These are phyloP conservation scores for Infundibulicybe gibba DNA, from an alignment of 768 basidiomycete genomes.

Conservation along the genomic window DNA sequence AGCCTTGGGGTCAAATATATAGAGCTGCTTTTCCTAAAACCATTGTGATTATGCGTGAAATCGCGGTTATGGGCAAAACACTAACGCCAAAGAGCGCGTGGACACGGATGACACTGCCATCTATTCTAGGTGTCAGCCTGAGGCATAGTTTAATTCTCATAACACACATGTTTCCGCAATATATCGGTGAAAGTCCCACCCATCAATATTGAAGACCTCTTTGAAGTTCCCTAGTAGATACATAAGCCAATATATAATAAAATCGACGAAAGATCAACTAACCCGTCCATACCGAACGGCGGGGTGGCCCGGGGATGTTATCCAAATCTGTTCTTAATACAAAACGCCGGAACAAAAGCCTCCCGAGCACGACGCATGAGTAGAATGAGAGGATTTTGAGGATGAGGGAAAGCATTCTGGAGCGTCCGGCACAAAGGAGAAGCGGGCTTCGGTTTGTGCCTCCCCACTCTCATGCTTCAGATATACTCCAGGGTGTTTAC, in stretches of 20 bases:
- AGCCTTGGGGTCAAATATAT: slow-evolving; percentile 41
- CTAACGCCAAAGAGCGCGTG: slow-evolving; percentile 31
- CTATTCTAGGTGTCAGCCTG: slow-evolving; percentile 8
- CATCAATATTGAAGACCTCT: slow-evolving; percentile 25
- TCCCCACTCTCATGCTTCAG: too few relatives aligned
- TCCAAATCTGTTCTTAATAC: slow-evolving; percentile 14
- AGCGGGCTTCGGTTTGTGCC: too few relatives aligned
- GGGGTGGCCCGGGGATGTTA: slow-evolving; percentile 35
- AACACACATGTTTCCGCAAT: slow-evolving; percentile 26
- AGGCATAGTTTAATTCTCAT: slow-evolving; percentile 2
- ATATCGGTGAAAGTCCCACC: slow-evolving; percentile 33
- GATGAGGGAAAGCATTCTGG: too few relatives aligned
- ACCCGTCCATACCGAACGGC: slow-evolving; percentile 31
- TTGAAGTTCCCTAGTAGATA: not conserved
- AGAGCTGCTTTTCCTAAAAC: slow-evolving; percentile 26
- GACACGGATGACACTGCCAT: slow-evolving; percentile 27
- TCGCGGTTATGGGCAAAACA: slow-evolving; percentile 2
- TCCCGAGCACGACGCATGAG: too few relatives aligned
- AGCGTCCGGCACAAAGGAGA: too few relatives aligned
- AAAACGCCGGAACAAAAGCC: not conserved
- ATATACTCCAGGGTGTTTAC: too few relatives aligned
- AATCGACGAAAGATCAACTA: slow-evolving; percentile 1
- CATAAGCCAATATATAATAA: not conserved
- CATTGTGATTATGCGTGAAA: not conserved
- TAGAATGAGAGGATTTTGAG: too few relatives aligned